Conservation (phyloP, 2,329 filamentous ascomycete species). For the Venturia effusa region DNA sequence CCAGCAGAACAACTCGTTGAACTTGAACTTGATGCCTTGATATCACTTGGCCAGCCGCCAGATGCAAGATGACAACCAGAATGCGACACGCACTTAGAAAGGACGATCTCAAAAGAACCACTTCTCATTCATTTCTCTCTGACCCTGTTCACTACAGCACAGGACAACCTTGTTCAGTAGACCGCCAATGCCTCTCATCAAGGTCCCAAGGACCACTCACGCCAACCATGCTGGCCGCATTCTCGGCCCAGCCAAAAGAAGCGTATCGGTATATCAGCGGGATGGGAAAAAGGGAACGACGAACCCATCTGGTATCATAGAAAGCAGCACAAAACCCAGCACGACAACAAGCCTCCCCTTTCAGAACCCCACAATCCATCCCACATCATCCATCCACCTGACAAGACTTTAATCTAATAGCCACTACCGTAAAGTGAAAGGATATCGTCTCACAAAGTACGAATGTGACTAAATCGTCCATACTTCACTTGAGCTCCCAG, state of each 20-base stretch:
- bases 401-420: not conserved
- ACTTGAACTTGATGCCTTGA: too few relatives aligned
- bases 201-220: too few relatives aligned
- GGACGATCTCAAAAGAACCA: not conserved
- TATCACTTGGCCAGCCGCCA: not conserved
- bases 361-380: not conserved
- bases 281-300: not conserved
- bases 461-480: too few relatives aligned
- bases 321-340: not conserved
- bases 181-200: not conserved
- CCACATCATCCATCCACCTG: not conserved
- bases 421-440: not conserved
- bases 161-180: not conserved
- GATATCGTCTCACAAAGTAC: too few relatives aligned
- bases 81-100: not conserved
- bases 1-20: too few relatives aligned
- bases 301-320: slow-evolving; percentile 1
- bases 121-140: not conserved
- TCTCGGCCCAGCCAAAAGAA: slow-evolving; percentile 6
- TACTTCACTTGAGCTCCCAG: not conserved
- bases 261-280: not conserved
- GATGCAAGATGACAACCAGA: not conserved
- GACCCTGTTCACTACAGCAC: not conserved
- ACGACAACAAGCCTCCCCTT: not conserved
- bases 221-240: not conserved